Percentiles rank a stretch among this genome's conserved stretches.
These are phyloP conservation scores for Verbascum thapsus DNA, from an alignment of 257 asterid genomes.

Conservation along the genomic window DNA sequence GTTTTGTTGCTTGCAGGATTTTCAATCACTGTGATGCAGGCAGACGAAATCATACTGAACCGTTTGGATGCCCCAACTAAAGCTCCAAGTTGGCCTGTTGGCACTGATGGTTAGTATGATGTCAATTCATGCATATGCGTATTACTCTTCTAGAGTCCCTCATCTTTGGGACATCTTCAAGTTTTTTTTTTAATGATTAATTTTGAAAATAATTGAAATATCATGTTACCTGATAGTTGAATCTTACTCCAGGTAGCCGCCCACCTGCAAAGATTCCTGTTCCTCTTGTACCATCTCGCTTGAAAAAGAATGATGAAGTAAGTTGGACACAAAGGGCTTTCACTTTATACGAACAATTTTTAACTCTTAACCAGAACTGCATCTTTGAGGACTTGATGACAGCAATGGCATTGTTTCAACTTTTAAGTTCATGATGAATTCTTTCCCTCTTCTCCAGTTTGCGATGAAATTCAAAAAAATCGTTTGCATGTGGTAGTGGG, in stretches of 20 bases:
- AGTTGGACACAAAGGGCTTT: constrained; percentile 17
- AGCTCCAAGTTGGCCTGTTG: constrained; percentile 98
- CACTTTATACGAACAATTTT: constrained; percentile 7
- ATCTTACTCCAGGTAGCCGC: constrained; percentile 62
- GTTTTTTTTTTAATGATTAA: constrained; percentile 4
- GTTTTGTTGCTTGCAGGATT: constrained; percentile 57
- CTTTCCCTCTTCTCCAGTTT: neutral
- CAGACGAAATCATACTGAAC: constrained; percentile 63
- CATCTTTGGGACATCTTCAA: constrained; percentile 11
- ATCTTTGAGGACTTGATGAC: neutral
- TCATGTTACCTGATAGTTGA: constrained; percentile 25
- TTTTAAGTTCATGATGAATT: constrained; percentile 9
- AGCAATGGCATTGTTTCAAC: neutral
- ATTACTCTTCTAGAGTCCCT: neutral
- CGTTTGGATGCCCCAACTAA: constrained; percentile 92
- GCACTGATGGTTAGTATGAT: constrained; percentile 70
- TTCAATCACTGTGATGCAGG: constrained; percentile 91
- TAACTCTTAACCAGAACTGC: too few relatives aligned
- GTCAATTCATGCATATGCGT: constrained; percentile 11
- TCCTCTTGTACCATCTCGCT: constrained; percentile 78
- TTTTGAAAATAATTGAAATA: neutral
- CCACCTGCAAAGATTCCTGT: constrained; percentile 96
- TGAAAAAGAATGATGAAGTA: constrained; percentile 75
- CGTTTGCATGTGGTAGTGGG: constrained; percentile 17
- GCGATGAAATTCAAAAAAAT: too few relatives aligned